Base-by-base conservation (phyloP, 306 rosid species). In the Cajanus cajan region DNA sequence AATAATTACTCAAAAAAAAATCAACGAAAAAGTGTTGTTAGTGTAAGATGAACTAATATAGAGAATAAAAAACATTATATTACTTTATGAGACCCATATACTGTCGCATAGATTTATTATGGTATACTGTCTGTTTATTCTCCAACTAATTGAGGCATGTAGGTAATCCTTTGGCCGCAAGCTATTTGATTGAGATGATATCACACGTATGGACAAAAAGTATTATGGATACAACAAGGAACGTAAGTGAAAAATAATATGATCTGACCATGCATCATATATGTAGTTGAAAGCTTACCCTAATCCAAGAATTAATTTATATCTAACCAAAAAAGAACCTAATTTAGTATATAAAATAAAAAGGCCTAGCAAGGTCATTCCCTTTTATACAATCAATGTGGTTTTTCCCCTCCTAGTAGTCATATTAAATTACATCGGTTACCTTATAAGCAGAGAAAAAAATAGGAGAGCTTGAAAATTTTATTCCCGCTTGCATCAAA, bases 401-500 rank as follows among this genome's bases (percentile, higher is more conserved):
- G 31, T 62, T 19, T 11, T 31, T 9, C 15, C 19, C 7, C 43
- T 40, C 1, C 58, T 8, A 7, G 18, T 15, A 45, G 1, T 70
- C 24, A 36, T 7, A 61, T n/a, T 51, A 12, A 54, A 7, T 65
- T 3, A 21, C 34, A 80, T 63, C 24, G 36, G 19, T 62, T 54
- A 57, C 21, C 72, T 50, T 33, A 57, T 36, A 67, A 73, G 51
- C 21, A 37, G 52, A 6, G n/a, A 7, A 68, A 34, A 54, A 64
- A 61, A 28, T 5, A 31, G 68, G 43, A 45, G 37, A 28, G 48
- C 34, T 55, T 57, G 71, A 70, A 72, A 66, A 65, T 16, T 16
- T 16, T 40, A 80, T 78, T 71, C 82, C 54, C 58, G 63, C 6
- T 73, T 83, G 86, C 86, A 85, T 82, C 80, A 76, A 86, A 89